A percentile compares a stretch with the other conserved stretches of the same genome.
Conservation (phyloP, 495 filamentous ascomycete species). For the Penicillium goetzii region DNA sequence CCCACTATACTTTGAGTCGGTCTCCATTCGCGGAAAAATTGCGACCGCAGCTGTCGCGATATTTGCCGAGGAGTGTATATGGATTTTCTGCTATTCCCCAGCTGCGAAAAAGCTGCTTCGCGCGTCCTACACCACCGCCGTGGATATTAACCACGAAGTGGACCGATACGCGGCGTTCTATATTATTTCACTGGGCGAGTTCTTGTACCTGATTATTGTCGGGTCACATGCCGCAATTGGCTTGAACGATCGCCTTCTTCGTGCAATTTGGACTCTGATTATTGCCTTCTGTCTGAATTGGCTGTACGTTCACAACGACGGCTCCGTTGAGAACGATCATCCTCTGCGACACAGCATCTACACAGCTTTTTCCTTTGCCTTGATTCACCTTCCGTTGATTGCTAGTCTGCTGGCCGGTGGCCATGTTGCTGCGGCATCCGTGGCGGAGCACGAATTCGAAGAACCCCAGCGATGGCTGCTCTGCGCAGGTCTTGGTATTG, state of each 20-base stretch:
- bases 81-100: constrained; percentile 42
- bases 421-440: constrained; percentile 39
- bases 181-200: constrained; percentile 55
- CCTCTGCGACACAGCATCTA: constrained; percentile 39
- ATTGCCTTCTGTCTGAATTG: constrained; percentile 54
- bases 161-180: constrained; percentile 54
- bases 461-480: constrained; percentile 41
- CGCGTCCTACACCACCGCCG: constrained; percentile 41
- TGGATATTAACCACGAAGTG: constrained; percentile 51
- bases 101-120: constrained; percentile 39
- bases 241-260: constrained; percentile 38
- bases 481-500: constrained; percentile 42
- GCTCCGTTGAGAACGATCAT: constrained; percentile 37
- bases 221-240: constrained; percentile 43
- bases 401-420: constrained; percentile 45
- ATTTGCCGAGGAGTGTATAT: constrained; percentile 35
- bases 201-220: constrained; percentile 48
- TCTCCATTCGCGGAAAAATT: constrained; percentile 44
- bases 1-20: constrained; percentile 41
- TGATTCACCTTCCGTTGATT: constrained; percentile 46
- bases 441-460: constrained; percentile 30
- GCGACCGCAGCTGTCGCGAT: constrained; percentile 43
- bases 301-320: constrained; percentile 46
- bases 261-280: constrained; percentile 47
- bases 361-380: constrained; percentile 39